Evolutionary conservation across 75 land plant species (phyloP).

Genomic region (Picea sitchensis): DNA sequence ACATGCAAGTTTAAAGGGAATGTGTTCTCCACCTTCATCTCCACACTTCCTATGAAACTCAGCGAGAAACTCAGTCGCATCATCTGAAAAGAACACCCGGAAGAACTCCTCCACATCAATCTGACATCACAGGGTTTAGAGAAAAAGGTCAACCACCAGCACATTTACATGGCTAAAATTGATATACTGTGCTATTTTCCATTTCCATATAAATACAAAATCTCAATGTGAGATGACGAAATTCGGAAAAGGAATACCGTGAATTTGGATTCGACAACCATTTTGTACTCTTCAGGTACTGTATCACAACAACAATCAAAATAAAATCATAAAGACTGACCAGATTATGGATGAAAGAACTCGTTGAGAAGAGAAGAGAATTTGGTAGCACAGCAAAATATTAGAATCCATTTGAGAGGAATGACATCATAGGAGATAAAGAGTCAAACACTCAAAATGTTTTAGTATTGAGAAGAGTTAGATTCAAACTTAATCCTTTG

Average conservation of each 20-base stretch:
- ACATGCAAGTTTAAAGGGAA: slow-evolving; percentile 8
- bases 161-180: not conserved
- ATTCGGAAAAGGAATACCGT: slow-evolving; percentile 37
- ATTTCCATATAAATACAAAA: not conserved
- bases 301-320: slow-evolving; percentile 20
- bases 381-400: not conserved
- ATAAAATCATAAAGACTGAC: not conserved
- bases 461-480: not conserved
- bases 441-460: not conserved
- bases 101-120: slow-evolving; percentile 78
- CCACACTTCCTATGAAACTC: slow-evolving; percentile 79
- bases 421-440: not conserved
- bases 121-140: slow-evolving; percentile 28
- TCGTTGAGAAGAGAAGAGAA: not conserved
- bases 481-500: not conserved
- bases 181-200: not conserved
- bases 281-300: slow-evolving; percentile 68
- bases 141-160: not conserved
- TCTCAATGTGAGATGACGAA: not conserved
- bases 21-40: slow-evolving; percentile 63
- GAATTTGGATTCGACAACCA: slow-evolving; percentile 76
- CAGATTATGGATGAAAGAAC: not conserved
- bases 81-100: slow-evolving; percentile 67
- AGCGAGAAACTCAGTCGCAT: slow-evolving; percentile 51
- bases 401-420: not conserved